Base-by-base conservation (phyloP, 2,329 filamentous ascomycete species). In the Cordyceps tenuipes region DNA sequence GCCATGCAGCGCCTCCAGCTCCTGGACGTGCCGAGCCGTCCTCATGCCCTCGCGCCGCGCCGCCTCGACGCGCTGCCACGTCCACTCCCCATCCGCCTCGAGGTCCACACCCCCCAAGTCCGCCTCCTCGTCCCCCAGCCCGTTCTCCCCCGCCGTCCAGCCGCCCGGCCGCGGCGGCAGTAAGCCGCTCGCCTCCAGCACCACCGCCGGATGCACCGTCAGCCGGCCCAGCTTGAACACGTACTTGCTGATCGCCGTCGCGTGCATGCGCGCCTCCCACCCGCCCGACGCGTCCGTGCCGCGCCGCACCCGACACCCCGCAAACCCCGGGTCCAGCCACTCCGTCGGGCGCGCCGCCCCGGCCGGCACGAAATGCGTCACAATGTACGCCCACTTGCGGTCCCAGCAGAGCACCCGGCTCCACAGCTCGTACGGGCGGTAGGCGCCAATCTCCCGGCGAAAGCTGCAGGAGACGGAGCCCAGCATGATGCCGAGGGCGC, bases 141-240 rank as follows among this genome's bases (percentile, higher is more conserved):
- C 77, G 47, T 73, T 70, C 34, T 76, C 75, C 17, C 77, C 77
- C 57, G 74, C 69, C 7, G 75, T 74, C 84, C 84, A 87, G 23
- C 86, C 87, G 12, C 82, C 85, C 0, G 91, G 90, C 52, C 86
- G 80, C 61, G 81, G 76, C 0, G 94, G 94, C 55, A 97, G 76
- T 70, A 97, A 77, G 1, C 86, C 85, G 54, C 87, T 87, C 41
- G 86, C 82, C 48, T 82, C 78, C 29, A 97, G 78, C 8, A 93
- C 79, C 51, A 89, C 79, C 65, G 91, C 88, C 0, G 94, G 92
- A 64, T 92, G 85, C 4, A 97, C 84, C 0, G 93, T 97, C 67
- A 94, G 79, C 26, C 93, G 80, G 1, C 88, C 89, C 60, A 91
- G 79, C 77, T 93, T 93, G 71, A 90, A 86, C 46, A 93, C 89